phyloP scores from a whole-genome alignment of 2,329 filamentous ascomycete genomes.

The Apiospora phragmitis region DNA sequence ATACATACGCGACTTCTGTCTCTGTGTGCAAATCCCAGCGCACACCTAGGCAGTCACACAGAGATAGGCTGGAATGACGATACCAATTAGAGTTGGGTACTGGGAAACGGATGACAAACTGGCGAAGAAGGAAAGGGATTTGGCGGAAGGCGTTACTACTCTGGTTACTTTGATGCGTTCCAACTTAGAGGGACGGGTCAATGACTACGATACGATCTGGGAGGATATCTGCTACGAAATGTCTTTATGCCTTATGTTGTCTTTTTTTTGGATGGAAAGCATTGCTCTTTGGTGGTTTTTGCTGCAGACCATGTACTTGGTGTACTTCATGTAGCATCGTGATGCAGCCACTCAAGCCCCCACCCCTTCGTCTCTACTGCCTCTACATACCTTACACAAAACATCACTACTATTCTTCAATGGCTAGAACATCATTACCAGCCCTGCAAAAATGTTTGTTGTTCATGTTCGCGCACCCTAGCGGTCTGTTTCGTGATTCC shows the following conservation, averaged over 20 bases:
- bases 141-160: neutral
- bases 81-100: neutral
- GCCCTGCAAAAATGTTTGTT: neutral
- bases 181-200: neutral
- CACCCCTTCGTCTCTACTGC: neutral
- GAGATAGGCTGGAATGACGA: neutral
- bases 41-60: neutral
- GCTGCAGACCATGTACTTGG: neutral
- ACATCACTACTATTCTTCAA: neutral
- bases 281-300: neutral
- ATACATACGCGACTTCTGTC: neutral
- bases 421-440: neutral
- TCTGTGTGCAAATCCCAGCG: neutral
- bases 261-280: neutral
- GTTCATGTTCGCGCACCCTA: neutral
- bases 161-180: neutral
- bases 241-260: conserved; percentile 4
- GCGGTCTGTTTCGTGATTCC: neutral
- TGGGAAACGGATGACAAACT: neutral
- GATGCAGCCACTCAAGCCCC: neutral
- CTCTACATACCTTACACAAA: neutral
- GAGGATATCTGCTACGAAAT: conserved; percentile 7
- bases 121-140: neutral
- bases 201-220: neutral
- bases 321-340: neutral